phyloP scores from a whole-genome alignment of 768 basidiomycete genomes.

The Phylloporus sp. region DNA sequence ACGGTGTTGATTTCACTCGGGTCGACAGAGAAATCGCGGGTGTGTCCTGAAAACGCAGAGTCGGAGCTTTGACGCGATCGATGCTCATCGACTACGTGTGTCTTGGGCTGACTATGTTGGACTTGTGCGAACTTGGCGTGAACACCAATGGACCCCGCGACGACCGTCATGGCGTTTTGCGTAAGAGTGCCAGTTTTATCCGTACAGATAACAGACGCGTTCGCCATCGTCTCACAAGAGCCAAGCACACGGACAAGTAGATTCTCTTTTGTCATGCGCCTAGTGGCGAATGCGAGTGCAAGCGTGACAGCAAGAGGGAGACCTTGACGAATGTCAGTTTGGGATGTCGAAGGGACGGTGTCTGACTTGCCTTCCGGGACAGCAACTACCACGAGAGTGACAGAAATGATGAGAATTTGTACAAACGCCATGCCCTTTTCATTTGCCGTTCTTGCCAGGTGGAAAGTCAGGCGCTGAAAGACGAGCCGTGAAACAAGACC shows the following conservation, averaged over 20 bases:
- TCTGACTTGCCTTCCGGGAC: slow-evolving; percentile 67
- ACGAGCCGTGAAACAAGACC: slow-evolving; percentile 6
- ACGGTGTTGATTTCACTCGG: slow-evolving; percentile 61
- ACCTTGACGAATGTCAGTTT: slow-evolving; percentile 40
- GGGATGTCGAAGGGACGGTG: neutral
- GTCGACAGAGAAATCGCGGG: slow-evolving; percentile 84
- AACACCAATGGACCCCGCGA: slow-evolving; percentile 92
- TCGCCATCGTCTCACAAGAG: slow-evolving; percentile 98
- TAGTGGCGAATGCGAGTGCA: slow-evolving; percentile 95
- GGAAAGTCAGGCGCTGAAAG: slow-evolving; percentile 7
- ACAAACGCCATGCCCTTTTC: slow-evolving; percentile 89
- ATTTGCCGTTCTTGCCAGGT: slow-evolving; percentile 51
- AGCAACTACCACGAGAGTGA: slow-evolving; percentile 86
- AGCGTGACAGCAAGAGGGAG: slow-evolving; percentile 94
- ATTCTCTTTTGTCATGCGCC: slow-evolving; percentile 96
- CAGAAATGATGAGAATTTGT: slow-evolving; percentile 90
- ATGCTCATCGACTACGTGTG: slow-evolving; percentile 62
- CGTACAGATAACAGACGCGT: slow-evolving; percentile 92
- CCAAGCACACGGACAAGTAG: slow-evolving; percentile 93
- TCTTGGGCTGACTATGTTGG: slow-evolving; percentile 63
- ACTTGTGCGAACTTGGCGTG: slow-evolving; percentile 92
- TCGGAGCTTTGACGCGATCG: slow-evolving; percentile 30
- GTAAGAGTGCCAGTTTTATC: slow-evolving; percentile 98
- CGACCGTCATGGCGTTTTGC: slow-evolving; percentile 92
- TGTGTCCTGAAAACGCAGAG: slow-evolving; percentile 37